Percentiles rank a stretch among this genome's conserved stretches.
Conservation (phyloP, 176 grass and related monocot species). For the Avena atlantica region DNA sequence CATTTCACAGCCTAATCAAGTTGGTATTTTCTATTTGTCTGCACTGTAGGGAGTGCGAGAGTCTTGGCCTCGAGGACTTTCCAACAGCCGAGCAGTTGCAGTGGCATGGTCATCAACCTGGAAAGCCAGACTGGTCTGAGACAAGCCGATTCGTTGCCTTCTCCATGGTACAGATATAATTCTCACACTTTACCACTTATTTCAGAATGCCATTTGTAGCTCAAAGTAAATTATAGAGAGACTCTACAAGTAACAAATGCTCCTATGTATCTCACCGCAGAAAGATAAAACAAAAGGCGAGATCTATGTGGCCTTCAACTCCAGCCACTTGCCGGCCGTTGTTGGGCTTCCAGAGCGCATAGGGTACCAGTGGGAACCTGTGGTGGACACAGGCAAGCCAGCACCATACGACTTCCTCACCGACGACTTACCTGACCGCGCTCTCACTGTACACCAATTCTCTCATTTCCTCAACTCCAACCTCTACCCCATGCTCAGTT, state of each 20-base stretch:
- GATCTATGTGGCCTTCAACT: slow-evolving; percentile 93
- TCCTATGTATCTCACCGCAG: slow-evolving; percentile 41
- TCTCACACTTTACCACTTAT: background rate
- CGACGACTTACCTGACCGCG: slow-evolving; percentile 54
- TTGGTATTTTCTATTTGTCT: background rate
- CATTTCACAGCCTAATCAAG: background rate
- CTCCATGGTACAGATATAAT: slow-evolving; percentile 59
- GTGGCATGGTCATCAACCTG: slow-evolving; percentile 85
- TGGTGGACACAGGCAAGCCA: slow-evolving; percentile 82
- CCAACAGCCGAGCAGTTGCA: slow-evolving; percentile 67
- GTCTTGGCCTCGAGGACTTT: slow-evolving; percentile 80
- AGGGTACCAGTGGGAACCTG: slow-evolving; percentile 71
- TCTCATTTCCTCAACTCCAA: slow-evolving; percentile 77
- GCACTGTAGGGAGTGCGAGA: slow-evolving; percentile 69
- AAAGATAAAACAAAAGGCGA: slow-evolving; percentile 63
- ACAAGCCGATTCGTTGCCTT: slow-evolving; percentile 87
- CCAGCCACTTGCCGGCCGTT: slow-evolving; percentile 63
- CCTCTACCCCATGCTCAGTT: slow-evolving; percentile 93
- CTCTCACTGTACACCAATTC: slow-evolving; percentile 46
- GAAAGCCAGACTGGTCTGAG: slow-evolving; percentile 75
- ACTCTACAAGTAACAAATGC: background rate
- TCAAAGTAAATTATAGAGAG: background rate
- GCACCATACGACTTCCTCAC: slow-evolving; percentile 89
- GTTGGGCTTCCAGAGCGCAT: slow-evolving; percentile 65
- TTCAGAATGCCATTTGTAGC: background rate